These are phyloP conservation scores for Cadophora malorum DNA, from an alignment of 2,329 filamentous ascomycete species.

Conservation along the genomic window DNA sequence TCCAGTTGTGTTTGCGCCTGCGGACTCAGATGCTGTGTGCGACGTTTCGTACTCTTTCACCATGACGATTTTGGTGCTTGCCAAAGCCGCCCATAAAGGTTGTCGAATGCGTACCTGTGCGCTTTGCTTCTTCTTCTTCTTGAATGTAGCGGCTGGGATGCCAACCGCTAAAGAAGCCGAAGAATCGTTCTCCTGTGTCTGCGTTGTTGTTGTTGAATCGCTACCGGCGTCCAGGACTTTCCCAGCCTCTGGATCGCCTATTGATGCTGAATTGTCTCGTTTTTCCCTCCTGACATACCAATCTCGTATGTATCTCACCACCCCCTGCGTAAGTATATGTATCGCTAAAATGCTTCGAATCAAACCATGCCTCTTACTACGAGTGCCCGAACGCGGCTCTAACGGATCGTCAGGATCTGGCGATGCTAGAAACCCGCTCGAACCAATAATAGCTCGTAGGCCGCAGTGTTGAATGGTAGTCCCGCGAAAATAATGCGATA, in stretches of 20 bases:
- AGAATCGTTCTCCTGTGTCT: constrained; percentile 38
- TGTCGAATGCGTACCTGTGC: constrained; percentile 89
- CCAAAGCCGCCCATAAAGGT: constrained; percentile 91
- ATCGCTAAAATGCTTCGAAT: constrained; percentile 73
- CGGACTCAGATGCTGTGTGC: constrained; percentile 74
- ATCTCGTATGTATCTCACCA: constrained; percentile 73
- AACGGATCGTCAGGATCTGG: constrained; percentile 54
- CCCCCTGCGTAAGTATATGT: constrained; percentile 76
- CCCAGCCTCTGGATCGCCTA: constrained; percentile 68
- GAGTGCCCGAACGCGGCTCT: constrained; percentile 50
- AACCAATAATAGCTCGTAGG: constrained; percentile 41
- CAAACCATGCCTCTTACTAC: constrained; percentile 69
- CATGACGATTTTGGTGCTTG: constrained; percentile 95
- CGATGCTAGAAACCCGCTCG: constrained; percentile 38
- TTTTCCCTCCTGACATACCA: constrained; percentile 70
- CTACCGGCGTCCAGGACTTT: constrained; percentile 59
- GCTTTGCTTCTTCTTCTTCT: constrained; percentile 89
- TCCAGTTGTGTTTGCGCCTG: constrained; percentile 76
- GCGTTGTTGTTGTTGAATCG: constrained; percentile 46
- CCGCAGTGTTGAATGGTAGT: constrained; percentile 40
- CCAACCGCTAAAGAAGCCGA: constrained; percentile 35
- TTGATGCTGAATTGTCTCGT: constrained; percentile 55
- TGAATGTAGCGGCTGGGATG: constrained; percentile 60
- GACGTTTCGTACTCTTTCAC: constrained; percentile 90
- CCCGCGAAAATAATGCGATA: constrained; percentile 42